Evolutionary conservation across 2,329 filamentous ascomycete species (phyloP).

Genomic region (Clathrospora elynae): DNA sequence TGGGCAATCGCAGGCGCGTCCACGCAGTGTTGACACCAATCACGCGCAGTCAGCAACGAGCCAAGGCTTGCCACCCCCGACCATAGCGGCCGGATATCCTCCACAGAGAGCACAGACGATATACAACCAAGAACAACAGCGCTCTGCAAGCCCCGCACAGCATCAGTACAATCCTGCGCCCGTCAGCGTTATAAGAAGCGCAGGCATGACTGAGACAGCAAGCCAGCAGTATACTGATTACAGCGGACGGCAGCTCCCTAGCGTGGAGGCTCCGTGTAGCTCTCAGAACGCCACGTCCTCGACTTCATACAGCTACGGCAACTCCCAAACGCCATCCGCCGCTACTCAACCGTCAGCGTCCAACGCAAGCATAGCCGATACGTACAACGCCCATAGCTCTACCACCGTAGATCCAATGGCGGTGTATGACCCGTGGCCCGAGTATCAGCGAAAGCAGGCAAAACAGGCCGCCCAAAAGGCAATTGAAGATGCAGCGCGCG

Average conservation of each 20-base stretch:
- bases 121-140: slow-evolving; percentile 36
- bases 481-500: slow-evolving; percentile 40
- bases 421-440: slow-evolving; percentile 60
- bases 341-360: slow-evolving; percentile 22
- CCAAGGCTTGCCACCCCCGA: slow-evolving; percentile 32
- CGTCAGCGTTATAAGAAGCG: slow-evolving; percentile 13
- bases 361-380: slow-evolving; percentile 24
- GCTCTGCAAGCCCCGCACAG: slow-evolving; percentile 37
- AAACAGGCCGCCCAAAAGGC: slow-evolving; percentile 40
- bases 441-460: slow-evolving; percentile 53
- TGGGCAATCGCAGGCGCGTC: slow-evolving; percentile 33
- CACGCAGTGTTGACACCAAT: slow-evolving; percentile 36
- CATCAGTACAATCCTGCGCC: slow-evolving; percentile 26
- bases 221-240: slow-evolving; percentile 32
- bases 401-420: slow-evolving; percentile 59
- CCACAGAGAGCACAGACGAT: slow-evolving; percentile 32
- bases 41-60: slow-evolving; percentile 20
- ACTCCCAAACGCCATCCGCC: slow-evolving; percentile 15
- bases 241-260: slow-evolving; percentile 27
- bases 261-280: slow-evolving; percentile 24
- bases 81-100: slow-evolving; percentile 29
- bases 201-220: slow-evolving; percentile 17
- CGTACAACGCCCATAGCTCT: slow-evolving; percentile 35
- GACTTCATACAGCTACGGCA: slow-evolving; percentile 29
- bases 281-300: slow-evolving; percentile 19